Evolutionary conservation across 1,139 yeast genomes (phyloP), one percentile per base, ranked within the genome.

Genomic region (Saccharomyces pastorianus): DNA sequence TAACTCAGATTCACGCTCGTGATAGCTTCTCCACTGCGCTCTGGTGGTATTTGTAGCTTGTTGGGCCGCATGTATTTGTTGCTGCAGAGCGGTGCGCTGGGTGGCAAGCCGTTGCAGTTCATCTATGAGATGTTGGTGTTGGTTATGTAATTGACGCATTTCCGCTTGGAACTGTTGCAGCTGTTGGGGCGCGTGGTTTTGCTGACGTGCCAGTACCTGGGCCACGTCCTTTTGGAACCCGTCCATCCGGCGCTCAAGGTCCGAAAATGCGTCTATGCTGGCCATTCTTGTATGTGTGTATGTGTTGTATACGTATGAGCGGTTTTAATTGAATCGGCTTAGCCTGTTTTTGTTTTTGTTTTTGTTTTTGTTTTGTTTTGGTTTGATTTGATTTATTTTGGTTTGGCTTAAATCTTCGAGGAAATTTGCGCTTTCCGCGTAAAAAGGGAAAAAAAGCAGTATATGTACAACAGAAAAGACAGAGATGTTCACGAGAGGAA

Each of bases 211-310:
- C 32, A 26, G 20, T 20, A 28, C 32, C 23, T 25, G 48, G 29
- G 48, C 31, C 38, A 47, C 49, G 44, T 47, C 42, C 4, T 34
- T 17, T 28, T 26, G 48, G 48, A 26, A 26, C 29, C 11, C 48
- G 6, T 46, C 48, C 48, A 46, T 46, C 14, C 32, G 48, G 48
- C 14, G 29, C 49, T 47, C 32, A 20, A 47, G 38, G 7, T 38
- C 25, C 8, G 25, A 17, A 20, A 38, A 38, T 13, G 44, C 25
- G 44, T 38, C 44, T 38, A 38, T 38, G 5, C 44, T 38, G 3
- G 44, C 7, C 44, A 38, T 38, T 14, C 17, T 32, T 32, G 23
- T 38, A 9, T 20, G 44, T 20, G 44, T 14, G 6, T 17, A 4
- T 38, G 44, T 17, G 11, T 14, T 17, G 4, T 14, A 17, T 38